phyloP scores from a whole-genome alignment of 202 grass and related monocot species.

The Tripidium arundinaceum region DNA sequence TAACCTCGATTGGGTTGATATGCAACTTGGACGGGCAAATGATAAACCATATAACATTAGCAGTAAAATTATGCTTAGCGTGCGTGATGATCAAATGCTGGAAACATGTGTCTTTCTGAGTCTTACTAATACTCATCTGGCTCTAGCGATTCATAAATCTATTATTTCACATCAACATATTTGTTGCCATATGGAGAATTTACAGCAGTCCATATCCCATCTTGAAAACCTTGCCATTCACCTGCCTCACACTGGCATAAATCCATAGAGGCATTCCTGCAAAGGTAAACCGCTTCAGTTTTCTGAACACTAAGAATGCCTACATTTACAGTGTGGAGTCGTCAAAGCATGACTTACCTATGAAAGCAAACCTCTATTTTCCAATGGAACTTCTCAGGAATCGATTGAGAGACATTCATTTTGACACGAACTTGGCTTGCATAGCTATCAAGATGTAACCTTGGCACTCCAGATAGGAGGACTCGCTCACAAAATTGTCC shows the following conservation, averaged over 20 bases:
- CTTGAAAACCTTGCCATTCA: constrained; percentile 71
- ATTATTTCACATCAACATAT: constrained; percentile 72
- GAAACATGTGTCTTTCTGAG: constrained; percentile 55
- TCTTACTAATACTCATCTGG: neutral
- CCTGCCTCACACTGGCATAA: constrained; percentile 65
- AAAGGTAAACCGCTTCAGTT: constrained; percentile 33
- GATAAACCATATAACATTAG: constrained; percentile 31
- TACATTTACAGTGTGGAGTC: neutral
- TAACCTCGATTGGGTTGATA: too few relatives aligned
- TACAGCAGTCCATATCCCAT: constrained; percentile 61
- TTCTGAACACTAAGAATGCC: neutral
- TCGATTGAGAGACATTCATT: constrained; percentile 65
- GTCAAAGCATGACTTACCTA: constrained; percentile 52
- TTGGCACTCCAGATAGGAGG: constrained; percentile 56
- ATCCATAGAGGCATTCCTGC: constrained; percentile 66
- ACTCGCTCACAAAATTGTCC: constrained; percentile 68
- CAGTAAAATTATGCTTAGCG: constrained; percentile 78
- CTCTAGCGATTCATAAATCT: neutral
- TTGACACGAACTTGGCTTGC: constrained; percentile 48
- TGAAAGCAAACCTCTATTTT: constrained; percentile 85
- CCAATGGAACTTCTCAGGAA: constrained; percentile 63
- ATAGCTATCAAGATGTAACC: constrained; percentile 61
- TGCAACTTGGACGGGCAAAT: too few relatives aligned
- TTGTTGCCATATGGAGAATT: constrained; percentile 69
- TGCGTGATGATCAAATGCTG: constrained; percentile 88